Evolutionary conservation across 1,284 basidiomycete species (phyloP).

Genomic region (Puccinia triticina): DNA sequence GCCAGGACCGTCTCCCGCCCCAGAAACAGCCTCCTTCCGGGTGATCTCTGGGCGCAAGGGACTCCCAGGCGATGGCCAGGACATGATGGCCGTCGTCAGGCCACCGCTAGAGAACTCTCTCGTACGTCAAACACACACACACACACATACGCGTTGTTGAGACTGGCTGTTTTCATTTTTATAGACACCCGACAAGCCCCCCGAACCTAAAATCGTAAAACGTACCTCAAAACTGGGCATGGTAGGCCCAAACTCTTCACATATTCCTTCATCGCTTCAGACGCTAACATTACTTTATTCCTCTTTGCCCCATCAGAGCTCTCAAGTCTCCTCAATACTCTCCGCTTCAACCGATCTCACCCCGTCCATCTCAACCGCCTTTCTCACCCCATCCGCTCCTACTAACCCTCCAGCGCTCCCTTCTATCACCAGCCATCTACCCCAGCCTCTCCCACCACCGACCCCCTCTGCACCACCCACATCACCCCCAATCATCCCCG

Average conservation of each 20-base stretch:
- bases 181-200: background rate
- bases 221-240: constrained; percentile 22
- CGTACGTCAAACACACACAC: background rate
- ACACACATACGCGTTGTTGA: background rate
- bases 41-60: constrained; percentile 51
- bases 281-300: background rate
- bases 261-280: background rate
- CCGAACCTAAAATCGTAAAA: constrained; percentile 48
- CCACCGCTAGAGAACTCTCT: constrained; percentile 7
- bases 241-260: background rate
- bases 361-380: background rate
- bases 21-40: constrained; percentile 35
- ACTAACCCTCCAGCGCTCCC: background rate
- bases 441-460: background rate
- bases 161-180: background rate
- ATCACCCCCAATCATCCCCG: constrained; percentile 39
- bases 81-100: constrained; percentile 38
- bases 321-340: constrained; percentile 29
- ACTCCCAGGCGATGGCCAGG: constrained; percentile 44
- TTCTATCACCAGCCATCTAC: constrained; percentile 10
- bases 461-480: constrained; percentile 17
- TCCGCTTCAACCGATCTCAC: background rate
- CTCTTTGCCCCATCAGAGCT: background rate
- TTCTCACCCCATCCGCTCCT: constrained; percentile 3
- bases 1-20: background rate